A percentile compares a stretch with the other conserved stretches of the same genome.
phyloP scores from a whole-genome alignment of 805 yeast species.

The Saccharomycopsis fermentans region DNA sequence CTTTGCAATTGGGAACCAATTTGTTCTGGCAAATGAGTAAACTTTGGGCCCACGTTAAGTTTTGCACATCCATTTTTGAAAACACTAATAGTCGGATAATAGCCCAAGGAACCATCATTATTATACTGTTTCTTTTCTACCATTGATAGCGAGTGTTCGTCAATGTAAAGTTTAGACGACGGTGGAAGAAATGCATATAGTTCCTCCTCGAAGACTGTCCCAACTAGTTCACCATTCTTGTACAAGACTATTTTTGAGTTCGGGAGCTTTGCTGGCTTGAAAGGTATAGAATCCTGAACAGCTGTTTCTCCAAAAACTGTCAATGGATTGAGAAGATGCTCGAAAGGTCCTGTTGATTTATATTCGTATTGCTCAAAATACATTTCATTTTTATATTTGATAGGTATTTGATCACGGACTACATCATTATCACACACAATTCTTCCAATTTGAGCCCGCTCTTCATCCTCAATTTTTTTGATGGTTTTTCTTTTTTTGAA shows the following conservation, averaged over 20 bases:
- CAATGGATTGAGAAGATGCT: conserved; percentile 62
- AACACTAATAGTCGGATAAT: conserved; percentile 82
- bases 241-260: conserved; percentile 58
- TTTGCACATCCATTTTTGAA: conserved; percentile 70
- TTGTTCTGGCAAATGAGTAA: conserved; percentile 36
- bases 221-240: conserved; percentile 65
- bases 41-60: conserved; percentile 58
- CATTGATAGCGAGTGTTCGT: conserved; percentile 9
- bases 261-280: conserved; percentile 38
- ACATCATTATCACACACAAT: conserved; percentile 30
- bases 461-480: conserved; percentile 8
- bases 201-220: conserved; percentile 50
- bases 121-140: conserved; percentile 24
- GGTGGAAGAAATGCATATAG: conserved; percentile 76
- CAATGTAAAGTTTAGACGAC: conserved; percentile 32
- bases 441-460: conserved; percentile 9
- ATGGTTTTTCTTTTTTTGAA: conserved; percentile 14
- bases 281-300: conserved; percentile 38
- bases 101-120: conserved; percentile 84
- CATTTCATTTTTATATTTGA: conserved; percentile 63
- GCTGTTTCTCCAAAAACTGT: conserved; percentile 63
- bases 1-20: conserved; percentile 21
- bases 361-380: conserved; percentile 84
- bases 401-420: conserved; percentile 77
- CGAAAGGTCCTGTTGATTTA: conserved; percentile 56